Evolutionary conservation across 2,329 filamentous ascomycete species (phyloP).

Genomic region (Neophaeococcomyces mojaviensis): DNA sequence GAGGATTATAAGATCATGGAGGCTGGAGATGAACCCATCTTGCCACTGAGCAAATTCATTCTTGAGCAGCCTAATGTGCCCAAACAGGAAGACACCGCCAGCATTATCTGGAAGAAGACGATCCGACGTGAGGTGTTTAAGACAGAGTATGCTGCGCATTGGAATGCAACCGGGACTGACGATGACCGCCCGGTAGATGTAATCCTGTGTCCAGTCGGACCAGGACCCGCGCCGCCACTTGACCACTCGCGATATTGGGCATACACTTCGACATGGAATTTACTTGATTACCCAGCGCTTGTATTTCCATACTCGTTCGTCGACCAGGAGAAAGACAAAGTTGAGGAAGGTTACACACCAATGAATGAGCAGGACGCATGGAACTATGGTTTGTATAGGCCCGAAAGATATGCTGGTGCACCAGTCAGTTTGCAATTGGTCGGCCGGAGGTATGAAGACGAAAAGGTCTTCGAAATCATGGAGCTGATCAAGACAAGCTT

Average conservation of each 20-base stretch:
- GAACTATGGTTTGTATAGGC: slow-evolving; percentile 38
- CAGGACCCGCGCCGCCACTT: slow-evolving; percentile 36
- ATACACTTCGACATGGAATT: slow-evolving; percentile 62
- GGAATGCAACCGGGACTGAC: slow-evolving; percentile 38
- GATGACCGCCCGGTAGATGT: slow-evolving; percentile 45
- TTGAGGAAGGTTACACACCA: slow-evolving; percentile 18
- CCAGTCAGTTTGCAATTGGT: slow-evolving; percentile 50
- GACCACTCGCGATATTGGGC: slow-evolving; percentile 53
- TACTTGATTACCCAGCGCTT: slow-evolving; percentile 58
- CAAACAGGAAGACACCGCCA: slow-evolving; percentile 27
- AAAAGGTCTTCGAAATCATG: slow-evolving; percentile 33
- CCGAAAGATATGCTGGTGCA: slow-evolving; percentile 41
- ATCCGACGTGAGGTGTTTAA: slow-evolving; percentile 38
- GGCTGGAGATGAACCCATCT: slow-evolving; percentile 49
- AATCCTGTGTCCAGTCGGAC: slow-evolving; percentile 40
- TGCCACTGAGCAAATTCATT: slow-evolving; percentile 54
- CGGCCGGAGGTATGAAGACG: slow-evolving; percentile 47
- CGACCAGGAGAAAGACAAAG: slow-evolving; percentile 35
- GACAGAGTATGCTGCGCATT: slow-evolving; percentile 38
- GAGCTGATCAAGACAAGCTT: slow-evolving; percentile 13
- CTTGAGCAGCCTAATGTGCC: slow-evolving; percentile 44
- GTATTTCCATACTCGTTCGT: slow-evolving; percentile 52
- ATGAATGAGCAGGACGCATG: slow-evolving; percentile 35
- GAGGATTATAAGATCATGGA: slow-evolving; percentile 46
- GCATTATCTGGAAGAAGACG: slow-evolving; percentile 30